Evolutionary conservation across 2,329 filamentous ascomycete species (phyloP), one percentile per base, ranked within the genome.

Genomic region (Cladosporium phlei): DNA sequence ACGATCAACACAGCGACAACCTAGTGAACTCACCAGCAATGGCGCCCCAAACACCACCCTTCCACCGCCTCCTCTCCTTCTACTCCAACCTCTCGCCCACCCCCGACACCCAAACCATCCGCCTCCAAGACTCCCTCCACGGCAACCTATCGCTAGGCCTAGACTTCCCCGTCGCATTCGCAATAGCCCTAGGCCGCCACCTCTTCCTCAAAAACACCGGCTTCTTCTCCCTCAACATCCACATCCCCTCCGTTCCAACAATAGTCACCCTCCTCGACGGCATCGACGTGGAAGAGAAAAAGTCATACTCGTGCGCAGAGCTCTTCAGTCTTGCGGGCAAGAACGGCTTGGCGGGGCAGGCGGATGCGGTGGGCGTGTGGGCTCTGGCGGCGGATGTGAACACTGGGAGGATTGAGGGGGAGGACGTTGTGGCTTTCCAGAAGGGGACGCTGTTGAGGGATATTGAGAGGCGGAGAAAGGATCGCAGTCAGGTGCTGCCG

Each of bases 51-150:
- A 44, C 50, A 32, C 51, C 59, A 20, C 60, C 62, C 34, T 65
- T 66, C 56, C 64, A 65, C 50, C 61, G 61, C 50, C 60, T 66
- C n/a, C 58, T 66, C 17, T 48, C 58, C 51, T 66, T 60, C 57
- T 66, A 64, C 55, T 59, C 61, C 32, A 59, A 59, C 43, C 61
- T 57, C 51, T 58, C 57, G 29, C 48, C 55, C 0, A 20, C 51
- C 38, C 57, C 56, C 14, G 55, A 60, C 50, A 54, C 58, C 4
- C 54, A 59, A 28, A 66, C 63, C 9, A 63, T 66, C 47, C 60
- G 62, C 20, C 55, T 66, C 21, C 52, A 55, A 38, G 64, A 66
- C 53, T 64, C 61, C 10, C 54, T 66, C 12, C 55, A 54, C 44
- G 63, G 63, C 22, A 64, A 66, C 47, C 58, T 66, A 10, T 56